A percentile compares a stretch with the other conserved stretches of the same genome.
Evolutionary conservation across 2,329 filamentous ascomycete species (phyloP).

Genomic region (Bipolaris bicolor): DNA sequence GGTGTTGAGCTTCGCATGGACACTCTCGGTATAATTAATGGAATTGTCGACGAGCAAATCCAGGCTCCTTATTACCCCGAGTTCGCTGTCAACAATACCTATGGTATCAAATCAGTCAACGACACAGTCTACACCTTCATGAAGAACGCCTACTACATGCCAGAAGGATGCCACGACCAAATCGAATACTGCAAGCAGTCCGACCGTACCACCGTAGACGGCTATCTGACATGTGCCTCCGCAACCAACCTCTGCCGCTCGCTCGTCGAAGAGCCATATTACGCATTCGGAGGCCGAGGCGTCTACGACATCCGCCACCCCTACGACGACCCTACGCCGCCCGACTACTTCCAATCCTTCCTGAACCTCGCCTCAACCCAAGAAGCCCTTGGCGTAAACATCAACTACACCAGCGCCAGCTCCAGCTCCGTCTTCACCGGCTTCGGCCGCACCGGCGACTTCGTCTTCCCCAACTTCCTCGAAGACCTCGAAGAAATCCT

Average conservation of each 20-base stretch:
- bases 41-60: constrained; percentile 59
- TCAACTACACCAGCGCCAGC: constrained; percentile 61
- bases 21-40: constrained; percentile 62
- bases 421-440: constrained; percentile 47
- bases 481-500: constrained; percentile 59
- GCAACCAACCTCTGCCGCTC: constrained; percentile 52
- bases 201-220: constrained; percentile 31
- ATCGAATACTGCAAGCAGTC: constrained; percentile 54
- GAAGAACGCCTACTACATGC: constrained; percentile 54
- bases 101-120: constrained; percentile 57
- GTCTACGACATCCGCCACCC: constrained; percentile 62
- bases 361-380: constrained; percentile 61
- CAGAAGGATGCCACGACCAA: constrained; percentile 59
- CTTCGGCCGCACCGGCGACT: constrained; percentile 57
- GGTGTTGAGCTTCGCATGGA: constrained; percentile 61
- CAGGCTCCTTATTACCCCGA: constrained; percentile 56
- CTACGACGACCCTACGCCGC: constrained; percentile 60
- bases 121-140: constrained; percentile 54
- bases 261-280: constrained; percentile 54
- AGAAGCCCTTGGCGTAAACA: constrained; percentile 55
- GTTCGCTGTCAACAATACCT: constrained; percentile 63
- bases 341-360: constrained; percentile 58
- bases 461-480: constrained; percentile 53
- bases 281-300: constrained; percentile 51
- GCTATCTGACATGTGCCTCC: constrained; percentile 44